A percentile compares a stretch with the other conserved stretches of the same genome.
Conservation (phyloP, 345 rosid genomes). For the Eutrema japonicum region DNA sequence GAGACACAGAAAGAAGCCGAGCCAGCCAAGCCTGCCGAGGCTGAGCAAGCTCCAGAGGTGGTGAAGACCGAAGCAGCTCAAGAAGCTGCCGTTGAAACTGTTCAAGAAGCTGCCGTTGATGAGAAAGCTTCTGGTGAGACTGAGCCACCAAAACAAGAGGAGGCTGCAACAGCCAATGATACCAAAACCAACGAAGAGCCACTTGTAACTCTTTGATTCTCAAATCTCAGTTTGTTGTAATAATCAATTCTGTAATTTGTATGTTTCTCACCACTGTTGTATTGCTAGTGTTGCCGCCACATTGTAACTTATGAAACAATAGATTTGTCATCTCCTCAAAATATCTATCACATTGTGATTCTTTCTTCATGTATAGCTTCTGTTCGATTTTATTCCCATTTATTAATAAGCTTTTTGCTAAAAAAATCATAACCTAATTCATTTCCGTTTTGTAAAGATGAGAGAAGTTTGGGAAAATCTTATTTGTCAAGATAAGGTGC, state of each 20-base stretch:
- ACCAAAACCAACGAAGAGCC: slow-evolving; percentile 48
- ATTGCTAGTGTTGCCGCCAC: slow-evolving; percentile 26
- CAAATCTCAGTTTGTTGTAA: slow-evolving; percentile 3
- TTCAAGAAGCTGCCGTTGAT: slow-evolving; percentile 26
- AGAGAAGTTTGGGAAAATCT: neutral
- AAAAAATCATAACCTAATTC: neutral
- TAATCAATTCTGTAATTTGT: slow-evolving; percentile 24
- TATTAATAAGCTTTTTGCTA: neutral
- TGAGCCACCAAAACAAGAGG: slow-evolving; percentile 42
- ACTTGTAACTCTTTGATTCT: slow-evolving; percentile 46
- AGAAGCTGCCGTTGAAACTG: slow-evolving; percentile 16
- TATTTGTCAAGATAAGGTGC: slow-evolving; percentile 25
- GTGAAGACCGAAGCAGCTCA: slow-evolving; percentile 32
- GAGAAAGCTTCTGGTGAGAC: slow-evolving; percentile 30
- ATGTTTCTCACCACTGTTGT: slow-evolving; percentile 27
- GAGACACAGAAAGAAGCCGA: slow-evolving; percentile 49
- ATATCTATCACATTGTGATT: slow-evolving; percentile 15
- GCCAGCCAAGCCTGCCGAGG: slow-evolving; percentile 32
- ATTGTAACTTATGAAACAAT: slow-evolving; percentile 19
- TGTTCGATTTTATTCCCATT: neutral
- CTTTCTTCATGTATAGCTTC: neutral
- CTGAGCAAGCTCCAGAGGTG: slow-evolving; percentile 30
- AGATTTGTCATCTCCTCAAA: slow-evolving; percentile 1
- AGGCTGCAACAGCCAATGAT: slow-evolving; percentile 31
- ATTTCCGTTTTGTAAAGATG: slow-evolving; percentile 7